Base-by-base conservation (phyloP, 169 alveolate species). In the Plasmodium gaboni region DNA sequence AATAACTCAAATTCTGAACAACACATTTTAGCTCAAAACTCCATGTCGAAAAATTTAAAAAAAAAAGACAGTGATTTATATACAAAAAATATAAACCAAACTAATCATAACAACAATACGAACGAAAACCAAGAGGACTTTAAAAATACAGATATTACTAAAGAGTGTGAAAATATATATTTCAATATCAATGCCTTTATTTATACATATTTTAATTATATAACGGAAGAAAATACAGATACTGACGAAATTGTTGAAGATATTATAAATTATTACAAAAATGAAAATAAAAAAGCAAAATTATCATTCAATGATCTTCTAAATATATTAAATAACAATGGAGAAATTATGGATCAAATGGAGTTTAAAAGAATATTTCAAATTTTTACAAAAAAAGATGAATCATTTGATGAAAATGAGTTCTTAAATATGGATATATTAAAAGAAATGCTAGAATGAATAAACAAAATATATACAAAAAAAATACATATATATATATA, bases 111-210 rank as follows among this genome's bases (percentile, higher is more conserved):
- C 15, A 78, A 22, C 46, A 53, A 10, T 9, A 59, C 7, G 60
- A 44, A 17, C 61, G 53, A 22, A 61, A 70, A 9, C 67, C 19
- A 61, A 74, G 89, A 78, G 12, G 67, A 78, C n/a, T 6, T 28
- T 42, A 50, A 38, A 24, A 63, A 67, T 13, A 50, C 63, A 50
- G 85, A 69, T 50, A 68, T 83, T 15, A 59, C 73, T 22, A 19
- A 6, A 32, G 91, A 83, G n/a, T 83, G 91, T 48, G 73, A 83
- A 83, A 28, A 83, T 70, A 83, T 83, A 69, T 83, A 68, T 53
- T 83, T 83, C 51, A 83, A 83, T 73, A 83, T 83, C 15, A 83
- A 83, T 59, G 91, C 91, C 15, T 83, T 83, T 63, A 83, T 83
- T 22, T 83, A 83, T 48, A 83, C 91, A 63, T 83, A 83, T 73